Conservation (phyloP, 768 basidiomycete species). For the Leccinum subtestaceum region DNA sequence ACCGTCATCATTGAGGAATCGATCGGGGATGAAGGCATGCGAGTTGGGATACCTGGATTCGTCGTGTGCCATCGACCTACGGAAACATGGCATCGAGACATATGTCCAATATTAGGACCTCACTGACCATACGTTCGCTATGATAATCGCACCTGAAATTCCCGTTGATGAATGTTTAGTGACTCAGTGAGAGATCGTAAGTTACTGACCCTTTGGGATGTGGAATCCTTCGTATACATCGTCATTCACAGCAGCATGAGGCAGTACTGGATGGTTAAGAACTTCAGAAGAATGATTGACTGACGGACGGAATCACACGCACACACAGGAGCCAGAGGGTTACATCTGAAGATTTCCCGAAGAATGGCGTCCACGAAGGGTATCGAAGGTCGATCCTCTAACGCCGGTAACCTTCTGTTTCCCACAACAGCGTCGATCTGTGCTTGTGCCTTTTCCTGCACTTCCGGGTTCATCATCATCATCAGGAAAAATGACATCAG, state of each 20-base stretch:
- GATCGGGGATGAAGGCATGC: constrained; percentile 36
- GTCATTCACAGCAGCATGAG: constrained; percentile 34
- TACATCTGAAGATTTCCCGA: constrained; percentile 1
- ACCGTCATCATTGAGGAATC: constrained; percentile 33
- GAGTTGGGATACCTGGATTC: constrained; percentile 34
- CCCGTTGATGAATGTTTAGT: background rate
- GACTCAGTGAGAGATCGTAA: background rate
- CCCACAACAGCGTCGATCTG: constrained; percentile 11
- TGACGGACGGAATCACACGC: background rate
- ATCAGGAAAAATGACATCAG: constrained; percentile 12
- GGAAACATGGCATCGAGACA: background rate
- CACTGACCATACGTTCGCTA: constrained; percentile 14
- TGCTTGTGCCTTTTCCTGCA: constrained; percentile 4
- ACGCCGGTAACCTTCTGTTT: background rate
- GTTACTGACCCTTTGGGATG: constrained; percentile 40
- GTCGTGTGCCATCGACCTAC: constrained; percentile 19
- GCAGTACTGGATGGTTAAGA: constrained; percentile 14
- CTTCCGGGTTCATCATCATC: constrained; percentile 8
- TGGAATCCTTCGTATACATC: constrained; percentile 42
- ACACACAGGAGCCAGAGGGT: constrained; percentile 4
- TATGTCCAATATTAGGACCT: background rate
- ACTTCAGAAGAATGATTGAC: no score
- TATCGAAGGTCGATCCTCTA: constrained; percentile 7
- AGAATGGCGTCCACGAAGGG: constrained; percentile 11
- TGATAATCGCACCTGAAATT: constrained; percentile 1